These are phyloP conservation scores for Pseudogymnoascus sp. DNA, from an alignment of 2,329 filamentous ascomycete genomes.

Conservation along the genomic window DNA sequence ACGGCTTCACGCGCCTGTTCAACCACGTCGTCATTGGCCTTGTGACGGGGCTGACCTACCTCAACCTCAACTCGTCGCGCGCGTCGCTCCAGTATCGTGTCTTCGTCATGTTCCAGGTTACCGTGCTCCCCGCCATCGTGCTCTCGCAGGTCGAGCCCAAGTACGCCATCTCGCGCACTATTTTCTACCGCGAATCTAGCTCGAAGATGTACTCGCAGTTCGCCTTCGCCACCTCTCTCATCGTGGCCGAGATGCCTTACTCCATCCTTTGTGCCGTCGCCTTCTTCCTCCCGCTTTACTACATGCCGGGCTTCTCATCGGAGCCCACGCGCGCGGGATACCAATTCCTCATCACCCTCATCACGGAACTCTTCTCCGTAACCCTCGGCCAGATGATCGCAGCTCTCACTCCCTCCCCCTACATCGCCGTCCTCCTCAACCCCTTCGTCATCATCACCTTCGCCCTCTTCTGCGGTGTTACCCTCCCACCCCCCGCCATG, in stretches of 20 bases:
- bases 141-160: constrained; percentile 54
- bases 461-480: constrained; percentile 67
- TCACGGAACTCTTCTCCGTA: constrained; percentile 78
- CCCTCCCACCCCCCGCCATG: constrained; percentile 60
- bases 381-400: constrained; percentile 63
- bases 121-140: constrained; percentile 54
- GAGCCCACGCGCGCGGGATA: constrained; percentile 42
- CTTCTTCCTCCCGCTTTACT: constrained; percentile 52
- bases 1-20: constrained; percentile 41
- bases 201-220: constrained; percentile 57
- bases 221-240: constrained; percentile 49
- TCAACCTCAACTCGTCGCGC: constrained; percentile 48
- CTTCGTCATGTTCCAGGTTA: constrained; percentile 58
- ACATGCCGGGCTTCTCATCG: constrained; percentile 40
- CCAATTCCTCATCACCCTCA: constrained; percentile 54
- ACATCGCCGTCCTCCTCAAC: constrained; percentile 53
- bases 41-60: constrained; percentile 58
- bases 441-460: constrained; percentile 56
- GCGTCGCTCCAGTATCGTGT: constrained; percentile 49
- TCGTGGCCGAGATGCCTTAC: constrained; percentile 43
- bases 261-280: constrained; percentile 39
- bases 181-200: constrained; percentile 54
- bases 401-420: constrained; percentile 55
- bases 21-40: constrained; percentile 50
- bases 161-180: constrained; percentile 50